A percentile compares a stretch with the other conserved stretches of the same genome.
Evolutionary conservation across 345 rosid genomes (phyloP).

Genomic region (Cardamine chenopodiifolia): DNA sequence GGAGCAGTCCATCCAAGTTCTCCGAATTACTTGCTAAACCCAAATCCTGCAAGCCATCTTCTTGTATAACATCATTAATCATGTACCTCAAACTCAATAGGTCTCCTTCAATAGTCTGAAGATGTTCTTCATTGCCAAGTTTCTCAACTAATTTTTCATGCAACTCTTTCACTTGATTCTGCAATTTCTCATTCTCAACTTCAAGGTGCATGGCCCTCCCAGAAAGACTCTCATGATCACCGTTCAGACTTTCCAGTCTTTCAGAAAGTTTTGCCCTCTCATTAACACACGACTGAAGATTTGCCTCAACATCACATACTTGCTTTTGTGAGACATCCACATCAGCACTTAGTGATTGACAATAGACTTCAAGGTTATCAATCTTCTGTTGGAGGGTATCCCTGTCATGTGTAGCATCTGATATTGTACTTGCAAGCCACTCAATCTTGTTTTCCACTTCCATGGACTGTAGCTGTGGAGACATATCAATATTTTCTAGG

Average conservation of each 20-base stretch:
- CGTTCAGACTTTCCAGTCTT: conserved; percentile 55
- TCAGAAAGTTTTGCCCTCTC: conserved; percentile 63
- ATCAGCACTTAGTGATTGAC: conserved; percentile 65
- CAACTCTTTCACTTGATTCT: conserved; percentile 53
- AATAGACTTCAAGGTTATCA: conserved; percentile 61
- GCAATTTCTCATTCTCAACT: conserved; percentile 60
- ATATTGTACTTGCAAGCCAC: conserved; percentile 76
- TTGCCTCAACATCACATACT: conserved; percentile 56
- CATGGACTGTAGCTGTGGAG: conserved; percentile 64
- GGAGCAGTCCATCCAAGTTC: conserved; percentile 64
- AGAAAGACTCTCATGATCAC: conserved; percentile 54
- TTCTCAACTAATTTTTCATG: conserved; percentile 58
- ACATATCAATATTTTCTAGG: conserved; percentile 66
- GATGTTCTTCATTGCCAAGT: conserved; percentile 52
- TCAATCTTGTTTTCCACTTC: conserved; percentile 85
- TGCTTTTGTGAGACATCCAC: conserved; percentile 61
- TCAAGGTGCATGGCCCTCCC: conserved; percentile 53
- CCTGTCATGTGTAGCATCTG: conserved; percentile 64
- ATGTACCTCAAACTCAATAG: conserved; percentile 58
- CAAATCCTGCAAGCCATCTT: conserved; percentile 52
- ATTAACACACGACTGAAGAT: conserved; percentile 50
- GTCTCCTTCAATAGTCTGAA: conserved; percentile 52
- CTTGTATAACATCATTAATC: conserved; percentile 63
- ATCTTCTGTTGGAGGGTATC: conserved; percentile 66
- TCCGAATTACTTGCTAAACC: conserved; percentile 51